phyloP scores from a whole-genome alignment of 208 protist species.

The Blastocrithidia nonstop region DNA sequence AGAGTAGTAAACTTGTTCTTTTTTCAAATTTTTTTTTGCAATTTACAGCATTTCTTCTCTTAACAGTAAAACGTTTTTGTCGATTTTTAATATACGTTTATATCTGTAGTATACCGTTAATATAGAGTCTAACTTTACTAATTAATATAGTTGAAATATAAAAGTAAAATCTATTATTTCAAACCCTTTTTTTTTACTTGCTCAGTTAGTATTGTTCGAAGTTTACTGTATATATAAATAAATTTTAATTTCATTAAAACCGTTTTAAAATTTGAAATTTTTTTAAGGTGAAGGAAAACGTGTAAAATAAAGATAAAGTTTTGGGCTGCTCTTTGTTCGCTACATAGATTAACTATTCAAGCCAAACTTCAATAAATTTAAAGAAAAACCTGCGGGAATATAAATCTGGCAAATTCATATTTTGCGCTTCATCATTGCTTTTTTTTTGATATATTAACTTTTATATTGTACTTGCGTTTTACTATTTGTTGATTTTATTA shows the following conservation, averaged over 20 bases:
- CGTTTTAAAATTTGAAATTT: conserved; percentile 2
- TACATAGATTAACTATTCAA: no score
- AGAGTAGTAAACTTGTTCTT: conserved; percentile 5
- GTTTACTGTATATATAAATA: conserved; percentile 3
- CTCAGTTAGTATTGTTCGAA: not conserved
- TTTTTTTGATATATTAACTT: conserved; percentile 3
- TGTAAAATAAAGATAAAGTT: no score
- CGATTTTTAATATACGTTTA: not conserved
- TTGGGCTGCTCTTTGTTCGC: no score
- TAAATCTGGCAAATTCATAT: no score
- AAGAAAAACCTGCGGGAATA: no score
- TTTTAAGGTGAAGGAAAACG: no score
- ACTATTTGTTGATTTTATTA: not conserved
- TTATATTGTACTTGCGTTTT: not conserved
- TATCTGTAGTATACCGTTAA: not conserved
- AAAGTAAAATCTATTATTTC: not conserved
- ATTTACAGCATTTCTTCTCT: not conserved
- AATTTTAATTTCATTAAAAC: conserved; percentile 1
- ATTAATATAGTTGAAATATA: no score
- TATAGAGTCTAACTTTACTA: not conserved
- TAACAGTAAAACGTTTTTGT: not conserved
- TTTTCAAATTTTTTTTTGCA: conserved; percentile 2
- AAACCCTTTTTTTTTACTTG: not conserved
- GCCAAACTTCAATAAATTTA: no score
- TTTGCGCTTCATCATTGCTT: no score